phyloP scores from a whole-genome alignment of 2,329 filamentous ascomycete species.

The Myriosclerotinia scirpicola region DNA sequence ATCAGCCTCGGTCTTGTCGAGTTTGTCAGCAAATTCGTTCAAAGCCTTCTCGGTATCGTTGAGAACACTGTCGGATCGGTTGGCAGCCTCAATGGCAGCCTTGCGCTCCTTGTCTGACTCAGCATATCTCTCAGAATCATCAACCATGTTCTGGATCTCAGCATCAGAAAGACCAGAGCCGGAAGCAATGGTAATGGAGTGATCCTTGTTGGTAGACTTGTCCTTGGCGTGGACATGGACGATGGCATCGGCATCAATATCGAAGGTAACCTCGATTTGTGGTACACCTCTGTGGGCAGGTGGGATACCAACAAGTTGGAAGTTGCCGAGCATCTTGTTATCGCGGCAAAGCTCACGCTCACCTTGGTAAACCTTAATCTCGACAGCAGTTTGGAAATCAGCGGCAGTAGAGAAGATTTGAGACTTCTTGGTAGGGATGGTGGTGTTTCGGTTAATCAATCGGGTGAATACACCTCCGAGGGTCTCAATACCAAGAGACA shows the following conservation, averaged over 20 bases:
- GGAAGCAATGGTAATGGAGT: conserved; percentile 98
- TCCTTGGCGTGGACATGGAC: conserved; percentile 98
- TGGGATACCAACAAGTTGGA: conserved; percentile 97
- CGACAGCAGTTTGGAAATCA: conserved; percentile 97
- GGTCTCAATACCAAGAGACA: conserved; percentile 98
- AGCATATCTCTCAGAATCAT: conserved; percentile 95
- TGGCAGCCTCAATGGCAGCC: conserved; percentile 90
- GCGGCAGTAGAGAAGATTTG: conserved; percentile 97
- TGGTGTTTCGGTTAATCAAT: conserved; percentile 98
- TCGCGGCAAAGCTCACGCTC: conserved; percentile 98
- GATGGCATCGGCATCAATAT: conserved; percentile 97
- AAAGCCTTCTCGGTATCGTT: conserved; percentile 99
- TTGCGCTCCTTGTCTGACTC: conserved; percentile 97
- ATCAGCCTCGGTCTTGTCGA: conserved; percentile 95
- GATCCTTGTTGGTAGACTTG: conserved; percentile 99
- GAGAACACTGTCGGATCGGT: conserved; percentile 92
- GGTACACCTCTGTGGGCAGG: conserved; percentile 95
- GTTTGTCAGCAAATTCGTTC: conserved; percentile 92
- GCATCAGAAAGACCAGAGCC: conserved; percentile 92
- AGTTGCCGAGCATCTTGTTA: conserved; percentile 99
- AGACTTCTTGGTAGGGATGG: conserved; percentile 98
- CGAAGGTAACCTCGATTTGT: conserved; percentile 96
- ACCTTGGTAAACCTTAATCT: conserved; percentile 99
- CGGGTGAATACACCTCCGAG: conserved; percentile 97
- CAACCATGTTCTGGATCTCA: conserved; percentile 97